Evolutionary conservation across 306 rosid genomes (phyloP).

Genomic region (Potentilla sterilis): DNA sequence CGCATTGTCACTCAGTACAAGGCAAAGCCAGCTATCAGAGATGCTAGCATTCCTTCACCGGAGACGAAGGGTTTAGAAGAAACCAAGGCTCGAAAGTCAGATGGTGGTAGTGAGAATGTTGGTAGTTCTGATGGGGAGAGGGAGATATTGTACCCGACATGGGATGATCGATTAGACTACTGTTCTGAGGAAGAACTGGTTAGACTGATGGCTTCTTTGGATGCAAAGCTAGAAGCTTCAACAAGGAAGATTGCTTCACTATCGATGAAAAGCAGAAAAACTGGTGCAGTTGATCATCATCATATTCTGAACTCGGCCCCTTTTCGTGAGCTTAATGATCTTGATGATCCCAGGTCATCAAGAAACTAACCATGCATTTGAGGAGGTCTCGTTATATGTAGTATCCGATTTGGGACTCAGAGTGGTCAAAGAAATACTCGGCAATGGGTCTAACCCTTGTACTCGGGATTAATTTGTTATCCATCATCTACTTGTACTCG

Average conservation of each 20-base stretch:
- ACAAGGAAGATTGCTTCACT: not conserved
- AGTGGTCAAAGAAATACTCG: not conserved
- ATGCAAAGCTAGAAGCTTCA: not conserved
- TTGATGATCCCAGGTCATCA: not conserved
- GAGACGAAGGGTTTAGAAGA: not conserved
- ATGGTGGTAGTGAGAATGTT: not conserved
- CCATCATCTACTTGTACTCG: too few species aligned
- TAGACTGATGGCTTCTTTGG: not conserved
- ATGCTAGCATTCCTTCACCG: not conserved
- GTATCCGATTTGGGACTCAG: not conserved
- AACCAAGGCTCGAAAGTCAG: not conserved
- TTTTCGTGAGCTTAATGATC: not conserved
- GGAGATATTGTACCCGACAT: not conserved
- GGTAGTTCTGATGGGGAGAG: not conserved
- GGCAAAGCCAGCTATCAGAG: not conserved
- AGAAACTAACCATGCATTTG: not conserved
- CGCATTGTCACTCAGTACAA: not conserved
- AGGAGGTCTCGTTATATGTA: not conserved
- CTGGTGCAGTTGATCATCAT: not conserved
- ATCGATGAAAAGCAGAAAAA: not conserved
- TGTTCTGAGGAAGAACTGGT: not conserved
- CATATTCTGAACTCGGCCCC: not conserved
- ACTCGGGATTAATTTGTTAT: too few species aligned
- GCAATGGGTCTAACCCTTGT: too few species aligned
- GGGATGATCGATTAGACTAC: not conserved